These are phyloP conservation scores for Globisporangium parvum DNA, from an alignment of 352 stramenopile genomes.

Conservation along the genomic window DNA sequence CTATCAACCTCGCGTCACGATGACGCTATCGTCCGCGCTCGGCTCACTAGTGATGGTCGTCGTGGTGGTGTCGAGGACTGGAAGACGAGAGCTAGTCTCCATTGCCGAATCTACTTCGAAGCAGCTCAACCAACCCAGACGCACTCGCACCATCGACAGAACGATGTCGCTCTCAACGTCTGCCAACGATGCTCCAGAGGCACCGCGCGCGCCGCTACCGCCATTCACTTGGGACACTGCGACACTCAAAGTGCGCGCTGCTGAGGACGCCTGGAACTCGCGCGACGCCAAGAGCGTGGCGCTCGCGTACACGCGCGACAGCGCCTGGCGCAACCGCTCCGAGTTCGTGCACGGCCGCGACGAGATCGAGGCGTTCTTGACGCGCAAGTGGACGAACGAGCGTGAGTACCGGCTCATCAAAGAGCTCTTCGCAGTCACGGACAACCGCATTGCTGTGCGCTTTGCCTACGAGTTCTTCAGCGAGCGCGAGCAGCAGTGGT, in stretches of 20 bases:
- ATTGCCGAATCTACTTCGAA: too few species aligned
- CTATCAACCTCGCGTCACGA: too few species aligned
- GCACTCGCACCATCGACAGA: too few species aligned
- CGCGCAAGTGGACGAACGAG: conserved; percentile 66
- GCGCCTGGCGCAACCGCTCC: conserved; percentile 79
- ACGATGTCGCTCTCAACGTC: too few species aligned
- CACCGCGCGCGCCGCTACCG: conserved; percentile 37
- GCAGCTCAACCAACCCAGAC: too few species aligned
- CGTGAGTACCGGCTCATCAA: conserved; percentile 86
- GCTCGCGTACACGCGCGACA: conserved; percentile 77
- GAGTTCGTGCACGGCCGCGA: conserved; percentile 68
- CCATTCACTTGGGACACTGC: conserved; percentile 76
- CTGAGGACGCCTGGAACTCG: conserved; percentile 87
- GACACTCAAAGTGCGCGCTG: conserved; percentile 67
- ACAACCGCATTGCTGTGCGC: conserved; percentile 80
- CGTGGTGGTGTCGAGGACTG: too few species aligned
- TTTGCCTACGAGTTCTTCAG: conserved; percentile 85
- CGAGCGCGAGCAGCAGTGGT: conserved; percentile 52
- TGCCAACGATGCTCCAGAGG: neutral
- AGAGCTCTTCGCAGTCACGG: conserved; percentile 73
- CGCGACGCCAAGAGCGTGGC: conserved; percentile 60
- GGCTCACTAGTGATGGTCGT: too few species aligned
- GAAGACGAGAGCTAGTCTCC: too few species aligned
- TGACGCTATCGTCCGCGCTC: too few species aligned
- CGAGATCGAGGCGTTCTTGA: conserved; percentile 73